Evolutionary conservation across 176 grass and related monocot genomes (phyloP), one percentile per base, ranked within the genome.

Genomic region (Cocos nucifera): DNA sequence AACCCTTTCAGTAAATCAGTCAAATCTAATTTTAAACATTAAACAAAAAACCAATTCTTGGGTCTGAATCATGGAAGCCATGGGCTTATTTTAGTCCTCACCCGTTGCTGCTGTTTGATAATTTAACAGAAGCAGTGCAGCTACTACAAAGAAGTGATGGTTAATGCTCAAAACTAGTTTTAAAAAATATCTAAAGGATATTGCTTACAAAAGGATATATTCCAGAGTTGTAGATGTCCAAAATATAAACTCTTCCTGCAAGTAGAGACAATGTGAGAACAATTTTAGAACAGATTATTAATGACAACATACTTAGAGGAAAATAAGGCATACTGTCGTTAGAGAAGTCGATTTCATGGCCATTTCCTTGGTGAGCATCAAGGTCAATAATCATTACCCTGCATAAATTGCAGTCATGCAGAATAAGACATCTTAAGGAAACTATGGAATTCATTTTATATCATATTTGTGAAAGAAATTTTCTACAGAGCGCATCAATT

Each of bases 311-410:
- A 32, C 50, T 64, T 35, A 69, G 15, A 17, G 49, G 63, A 69
- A 75, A 75, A 24, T 10, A 25, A 2, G 19, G 1, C 48, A 17
- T 82, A 88, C 86, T 80, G 63, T 96, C 84, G 73, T 88, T 73
- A 44, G 83, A 84, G 54, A 96, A 96, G 82, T 96, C 87, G 54
- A 70, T 88, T 82, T 88, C 87, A 64, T 96, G 78, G 39, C 92
- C 92, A 88, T 96, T 96, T 54, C 92, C 92, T 89, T 96, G 92
- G 75, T 96, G 86, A 55, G 92, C 92, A 85, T 96, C 92, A 67
- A 96, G 80, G 72, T 96, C 92, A 75, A 96, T 90, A 63, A 96
- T 88, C 92, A 96, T 88, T 50, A 81, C 92, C 51, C 83, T 90
- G 78, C 62, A 84, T 50, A 57, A 71, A 22, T 62, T 61, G 16